A percentile compares a stretch with the other conserved stretches of the same genome.
Evolutionary conservation across 371 early-diverging fungal genomes (phyloP).

Genomic region (Haplosporangium sp.): DNA sequence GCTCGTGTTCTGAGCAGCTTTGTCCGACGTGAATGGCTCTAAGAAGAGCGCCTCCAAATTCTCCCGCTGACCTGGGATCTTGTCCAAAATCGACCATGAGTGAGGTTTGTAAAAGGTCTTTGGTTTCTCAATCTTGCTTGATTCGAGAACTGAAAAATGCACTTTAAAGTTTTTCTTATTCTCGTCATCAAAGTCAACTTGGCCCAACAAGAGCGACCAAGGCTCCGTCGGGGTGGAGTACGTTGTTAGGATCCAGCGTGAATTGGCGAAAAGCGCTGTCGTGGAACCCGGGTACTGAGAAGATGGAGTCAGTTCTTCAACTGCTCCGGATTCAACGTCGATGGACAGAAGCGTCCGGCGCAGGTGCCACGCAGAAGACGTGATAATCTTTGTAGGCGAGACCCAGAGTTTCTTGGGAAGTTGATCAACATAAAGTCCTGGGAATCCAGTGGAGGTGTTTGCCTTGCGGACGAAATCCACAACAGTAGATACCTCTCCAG

Average conservation of each 20-base stretch:
- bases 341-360: conserved; percentile 59
- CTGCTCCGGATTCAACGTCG: conserved; percentile 52
- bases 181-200: conserved; percentile 14
- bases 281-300: conserved; percentile 27
- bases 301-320: conserved; percentile 46
- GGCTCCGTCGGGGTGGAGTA: conserved; percentile 46
- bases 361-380: conserved; percentile 56
- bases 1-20: conserved; percentile 21
- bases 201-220: conserved; percentile 41
- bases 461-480: conserved; percentile 50
- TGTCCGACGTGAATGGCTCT: conserved; percentile 27
- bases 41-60: conserved; percentile 31
- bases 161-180: conserved; percentile 9
- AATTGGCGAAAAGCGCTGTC: conserved; percentile 28
- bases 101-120: conserved; percentile 32
- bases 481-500: conserved; percentile 43
- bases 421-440: conserved; percentile 66
- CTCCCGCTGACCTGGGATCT: conserved; percentile 42
- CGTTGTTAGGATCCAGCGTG: conserved; percentile 35
- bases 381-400: conserved; percentile 24
- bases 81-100: conserved; percentile 37
- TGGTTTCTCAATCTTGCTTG: conserved; percentile 25
- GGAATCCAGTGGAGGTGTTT: conserved; percentile 57
- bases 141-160: conserved; percentile 32
- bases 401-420: conserved; percentile 61